A percentile compares a stretch with the other conserved stretches of the same genome.
phyloP scores from a whole-genome alignment of 345 rosid genomes.

The Turritis glabra region DNA sequence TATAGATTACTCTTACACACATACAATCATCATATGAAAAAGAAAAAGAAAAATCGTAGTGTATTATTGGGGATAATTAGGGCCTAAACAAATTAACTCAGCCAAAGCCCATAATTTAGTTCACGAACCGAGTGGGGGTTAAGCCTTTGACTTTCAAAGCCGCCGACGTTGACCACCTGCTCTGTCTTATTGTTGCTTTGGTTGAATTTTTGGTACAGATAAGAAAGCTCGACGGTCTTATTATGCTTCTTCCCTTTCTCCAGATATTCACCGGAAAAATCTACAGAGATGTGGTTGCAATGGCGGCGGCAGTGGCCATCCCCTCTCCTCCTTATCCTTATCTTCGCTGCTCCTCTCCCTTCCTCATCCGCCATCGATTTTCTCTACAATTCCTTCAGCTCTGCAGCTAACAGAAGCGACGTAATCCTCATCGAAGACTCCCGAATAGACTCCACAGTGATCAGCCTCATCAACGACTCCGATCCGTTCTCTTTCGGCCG shows the following conservation, averaged over 20 bases:
- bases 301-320: slow-evolving; percentile 18
- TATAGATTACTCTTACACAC: no score
- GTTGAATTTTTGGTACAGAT: neutral
- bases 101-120: slow-evolving; percentile 17
- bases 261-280: slow-evolving; percentile 6
- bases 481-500: slow-evolving; percentile 62
- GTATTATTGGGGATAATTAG: neutral
- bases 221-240: slow-evolving; percentile 5
- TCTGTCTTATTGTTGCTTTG: neutral
- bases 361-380: slow-evolving; percentile 50
- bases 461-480: slow-evolving; percentile 68
- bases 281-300: slow-evolving; percentile 9
- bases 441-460: slow-evolving; percentile 51
- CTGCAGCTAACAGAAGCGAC: slow-evolving; percentile 44
- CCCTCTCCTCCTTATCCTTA: slow-evolving; percentile 2
- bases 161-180: slow-evolving; percentile 31
- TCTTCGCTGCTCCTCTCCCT: slow-evolving; percentile 23
- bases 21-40: neutral
- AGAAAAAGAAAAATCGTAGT: neutral
- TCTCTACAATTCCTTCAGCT: slow-evolving; percentile 62
- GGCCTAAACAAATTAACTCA: neutral
- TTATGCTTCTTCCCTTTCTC: neutral
- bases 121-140: no score
- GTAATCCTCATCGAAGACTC: slow-evolving; percentile 65
- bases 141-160: slow-evolving; percentile 27